These are phyloP conservation scores for Nissolia schottii DNA, from an alignment of 306 rosid genomes.

Conservation along the genomic window DNA sequence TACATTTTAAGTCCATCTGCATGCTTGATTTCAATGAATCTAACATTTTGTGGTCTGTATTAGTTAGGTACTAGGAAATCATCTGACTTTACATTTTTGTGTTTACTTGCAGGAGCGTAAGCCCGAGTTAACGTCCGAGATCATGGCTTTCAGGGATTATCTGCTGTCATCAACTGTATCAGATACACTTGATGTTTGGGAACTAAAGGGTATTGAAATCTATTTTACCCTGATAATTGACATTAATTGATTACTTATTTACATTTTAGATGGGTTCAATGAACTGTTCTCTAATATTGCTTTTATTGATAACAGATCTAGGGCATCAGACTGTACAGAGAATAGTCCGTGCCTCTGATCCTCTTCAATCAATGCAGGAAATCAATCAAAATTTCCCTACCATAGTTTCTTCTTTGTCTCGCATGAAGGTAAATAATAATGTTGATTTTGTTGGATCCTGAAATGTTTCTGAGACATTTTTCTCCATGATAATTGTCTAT, in stretches of 20 bases:
- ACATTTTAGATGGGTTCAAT: conserved; percentile 17
- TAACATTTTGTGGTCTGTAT: background rate
- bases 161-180: conserved; percentile 84
- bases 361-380: conserved; percentile 97
- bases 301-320: conserved; percentile 57
- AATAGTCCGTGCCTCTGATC: conserved; percentile 95
- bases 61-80: background rate
- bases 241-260: conserved; percentile 3
- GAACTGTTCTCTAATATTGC: conserved; percentile 1
- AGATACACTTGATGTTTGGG: conserved; percentile 97
- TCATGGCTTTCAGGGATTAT: conserved; percentile 95
- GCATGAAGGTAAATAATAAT: conserved; percentile 71
- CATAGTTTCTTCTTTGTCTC: conserved; percentile 94
- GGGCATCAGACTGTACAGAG: conserved; percentile 99
- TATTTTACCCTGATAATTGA: background rate
- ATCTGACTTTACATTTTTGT: conserved; percentile 6
- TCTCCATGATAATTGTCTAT: background rate
- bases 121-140: conserved; percentile 77
- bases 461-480: background rate
- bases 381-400: conserved; percentile 94
- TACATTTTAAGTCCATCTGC: background rate
- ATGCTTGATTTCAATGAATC: conserved; percentile 2
- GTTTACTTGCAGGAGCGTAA: conserved; percentile 71
- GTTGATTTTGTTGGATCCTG: conserved; percentile 16
- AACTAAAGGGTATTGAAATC: conserved; percentile 69